Base-by-base conservation (phyloP, 2,329 filamentous ascomycete species). In the Penicillium oxalicum region DNA sequence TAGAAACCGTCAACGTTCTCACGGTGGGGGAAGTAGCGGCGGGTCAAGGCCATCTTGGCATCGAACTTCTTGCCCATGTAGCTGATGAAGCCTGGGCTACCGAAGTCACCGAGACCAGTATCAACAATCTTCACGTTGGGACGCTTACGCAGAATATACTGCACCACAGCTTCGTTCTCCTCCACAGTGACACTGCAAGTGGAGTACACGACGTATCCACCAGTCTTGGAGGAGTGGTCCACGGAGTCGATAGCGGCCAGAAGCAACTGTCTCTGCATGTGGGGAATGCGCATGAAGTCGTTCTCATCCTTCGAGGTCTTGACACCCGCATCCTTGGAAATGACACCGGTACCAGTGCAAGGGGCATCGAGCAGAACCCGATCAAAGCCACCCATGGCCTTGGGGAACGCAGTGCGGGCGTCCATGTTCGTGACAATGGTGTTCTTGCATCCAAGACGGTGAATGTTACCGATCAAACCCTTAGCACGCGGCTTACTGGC, bases 1-100 rank as follows among this genome's bases (percentile, higher is more conserved):
- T 90, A 98, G 83, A 98, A 98, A 56, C 93, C 93, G 68, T 97
- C 93, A 32, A 98, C 90, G 73, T 96, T 95, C 75, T 93, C 89
- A 18, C 86, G 81, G 68, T 95, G 89, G 0, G 90, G 89, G 72
- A 94, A 95, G 75, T 89, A 95, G 48, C 91, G 78, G 56, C 88
- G 78, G 12, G 90, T 91, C 66, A 91, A 76, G 64, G 86, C 87
- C 75, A 98, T 82, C 58, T 82, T 87, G 5, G 86, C 79, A 66
- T 95, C 87, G 72, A 98, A 98, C 51, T 81, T 83, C 78, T 97
- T 97, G 72, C 90, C 87, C 76, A 87, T 87, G 73, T 86, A 96
- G 68, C 80, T 87, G 12, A 84, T 89, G 77, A 97, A 97, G 18
- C 93, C 93, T 62, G 95, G 88, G 56, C 87, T 89, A 33, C 93